Conservation (phyloP, 805 yeast species). For the Naumovozyma dairenensis region DNA sequence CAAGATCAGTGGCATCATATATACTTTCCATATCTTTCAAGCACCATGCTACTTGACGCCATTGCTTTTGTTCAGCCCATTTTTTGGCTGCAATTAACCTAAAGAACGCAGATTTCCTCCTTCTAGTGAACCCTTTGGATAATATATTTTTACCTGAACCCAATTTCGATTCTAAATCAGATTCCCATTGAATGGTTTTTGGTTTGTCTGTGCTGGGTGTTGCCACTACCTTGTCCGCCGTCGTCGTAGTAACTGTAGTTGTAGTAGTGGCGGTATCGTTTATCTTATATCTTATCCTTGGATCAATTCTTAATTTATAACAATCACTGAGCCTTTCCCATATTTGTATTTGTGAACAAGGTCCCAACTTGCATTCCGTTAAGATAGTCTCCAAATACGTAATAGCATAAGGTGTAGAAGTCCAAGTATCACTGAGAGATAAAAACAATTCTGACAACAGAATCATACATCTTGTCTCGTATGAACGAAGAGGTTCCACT, state of each 20-base stretch:
- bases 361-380: slow-evolving; percentile 37
- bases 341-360: slow-evolving; percentile 39
- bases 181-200: too few relatives aligned
- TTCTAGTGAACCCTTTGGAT: slow-evolving; percentile 47
- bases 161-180: too few relatives aligned
- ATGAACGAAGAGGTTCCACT: slow-evolving; percentile 32
- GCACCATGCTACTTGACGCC: slow-evolving; percentile 27
- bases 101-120: slow-evolving; percentile 73
- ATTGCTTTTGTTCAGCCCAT: slow-evolving; percentile 40
- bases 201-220: too few relatives aligned
- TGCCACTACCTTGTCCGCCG: too few relatives aligned
- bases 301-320: slow-evolving; percentile 35
- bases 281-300: slow-evolving; percentile 28
- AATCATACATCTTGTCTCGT: slow-evolving; percentile 59
- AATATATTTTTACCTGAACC: slow-evolving; percentile 30
- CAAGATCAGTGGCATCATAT: slow-evolving; percentile 20
- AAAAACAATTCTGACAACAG: slow-evolving; percentile 61
- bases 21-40: slow-evolving; percentile 22
- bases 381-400: slow-evolving; percentile 38
- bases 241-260: not conserved
- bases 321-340: slow-evolving; percentile 48
- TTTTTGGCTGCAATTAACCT: slow-evolving; percentile 62
- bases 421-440: slow-evolving; percentile 34
- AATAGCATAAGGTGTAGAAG: slow-evolving; percentile 34
- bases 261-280: slow-evolving; percentile 5